phyloP scores from a whole-genome alignment of 208 protist species.

The Tetramitus jugosus region DNA sequence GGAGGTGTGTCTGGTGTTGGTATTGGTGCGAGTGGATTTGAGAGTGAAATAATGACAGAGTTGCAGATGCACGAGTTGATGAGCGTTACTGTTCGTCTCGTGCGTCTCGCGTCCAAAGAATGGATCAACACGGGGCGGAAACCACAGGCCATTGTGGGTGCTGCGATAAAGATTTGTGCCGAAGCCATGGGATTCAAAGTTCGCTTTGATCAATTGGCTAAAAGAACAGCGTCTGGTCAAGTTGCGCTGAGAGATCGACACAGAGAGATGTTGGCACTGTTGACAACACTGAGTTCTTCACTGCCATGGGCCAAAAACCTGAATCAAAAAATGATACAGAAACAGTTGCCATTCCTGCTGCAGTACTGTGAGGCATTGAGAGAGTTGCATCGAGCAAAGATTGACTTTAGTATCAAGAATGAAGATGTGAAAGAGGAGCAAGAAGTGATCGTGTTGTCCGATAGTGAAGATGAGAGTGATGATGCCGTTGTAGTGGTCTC shows the following conservation, averaged over 20 bases:
- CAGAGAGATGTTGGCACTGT: neutral
- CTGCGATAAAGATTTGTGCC: neutral
- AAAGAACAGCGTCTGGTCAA: neutral
- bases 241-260: neutral
- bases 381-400: neutral
- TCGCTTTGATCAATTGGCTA: neutral
- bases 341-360: neutral
- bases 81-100: neutral
- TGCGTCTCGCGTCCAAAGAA: neutral
- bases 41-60: too few relatives aligned
- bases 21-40: too few relatives aligned
- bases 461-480: neutral
- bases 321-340: neutral
- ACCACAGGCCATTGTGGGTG: neutral
- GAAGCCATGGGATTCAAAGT: neutral
- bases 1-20: too few relatives aligned
- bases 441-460: neutral
- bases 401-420: neutral
- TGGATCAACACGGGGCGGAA: neutral
- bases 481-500: neutral
- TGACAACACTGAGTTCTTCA: neutral
- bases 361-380: neutral
- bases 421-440: neutral
- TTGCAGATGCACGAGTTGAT: too few relatives aligned
- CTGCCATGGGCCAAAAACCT: neutral